Evolutionary conservation across 2,329 filamentous ascomycete genomes (phyloP).

Genomic region (Dactylellina sp.): DNA sequence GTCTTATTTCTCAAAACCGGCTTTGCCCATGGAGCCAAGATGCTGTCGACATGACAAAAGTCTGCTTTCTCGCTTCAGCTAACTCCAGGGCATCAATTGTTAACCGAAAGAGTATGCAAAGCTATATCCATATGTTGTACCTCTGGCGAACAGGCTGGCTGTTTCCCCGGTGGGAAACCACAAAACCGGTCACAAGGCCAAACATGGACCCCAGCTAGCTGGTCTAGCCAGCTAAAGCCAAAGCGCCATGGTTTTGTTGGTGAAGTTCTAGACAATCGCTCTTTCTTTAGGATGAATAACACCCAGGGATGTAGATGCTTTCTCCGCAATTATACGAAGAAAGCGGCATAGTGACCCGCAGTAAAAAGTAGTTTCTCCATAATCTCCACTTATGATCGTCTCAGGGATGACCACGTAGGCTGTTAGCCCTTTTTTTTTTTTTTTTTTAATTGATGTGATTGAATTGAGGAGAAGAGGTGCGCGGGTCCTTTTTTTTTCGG

Average conservation of each 20-base stretch:
- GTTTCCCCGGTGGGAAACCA: slow-evolving; percentile 18
- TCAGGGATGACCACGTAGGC: slow-evolving; percentile 57
- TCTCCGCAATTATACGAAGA: slow-evolving; percentile 53
- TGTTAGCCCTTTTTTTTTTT: slow-evolving; percentile 25
- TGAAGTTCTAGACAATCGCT: slow-evolving; percentile 48
- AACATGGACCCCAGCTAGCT: slow-evolving; percentile 35
- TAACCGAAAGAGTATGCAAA: slow-evolving; percentile 43
- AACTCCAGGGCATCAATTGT: slow-evolving; percentile 26
- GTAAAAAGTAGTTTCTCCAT: slow-evolving; percentile 23
- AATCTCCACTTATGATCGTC: slow-evolving; percentile 56
- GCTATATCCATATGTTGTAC: slow-evolving; percentile 39
- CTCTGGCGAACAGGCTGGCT: slow-evolving; percentile 30
- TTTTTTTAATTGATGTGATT: slow-evolving; percentile 11
- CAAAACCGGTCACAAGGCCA: slow-evolving; percentile 53
- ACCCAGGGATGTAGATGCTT: slow-evolving; percentile 46
- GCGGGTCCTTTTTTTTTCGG: slow-evolving; percentile 14
- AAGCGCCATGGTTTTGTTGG: slow-evolving; percentile 13
- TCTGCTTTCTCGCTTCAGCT: slow-evolving; percentile 33
- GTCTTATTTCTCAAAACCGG: slow-evolving; percentile 5
- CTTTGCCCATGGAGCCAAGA: slow-evolving; percentile 8
- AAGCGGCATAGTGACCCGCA: slow-evolving; percentile 45
- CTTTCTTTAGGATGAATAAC: slow-evolving; percentile 17
- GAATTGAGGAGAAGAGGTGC: slow-evolving; percentile 1
- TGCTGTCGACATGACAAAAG: slow-evolving; percentile 7
- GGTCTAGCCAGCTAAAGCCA: slow-evolving; percentile 5